Evolutionary conservation across 257 asterid species (phyloP).

Genomic region (Plantago elongata): DNA sequence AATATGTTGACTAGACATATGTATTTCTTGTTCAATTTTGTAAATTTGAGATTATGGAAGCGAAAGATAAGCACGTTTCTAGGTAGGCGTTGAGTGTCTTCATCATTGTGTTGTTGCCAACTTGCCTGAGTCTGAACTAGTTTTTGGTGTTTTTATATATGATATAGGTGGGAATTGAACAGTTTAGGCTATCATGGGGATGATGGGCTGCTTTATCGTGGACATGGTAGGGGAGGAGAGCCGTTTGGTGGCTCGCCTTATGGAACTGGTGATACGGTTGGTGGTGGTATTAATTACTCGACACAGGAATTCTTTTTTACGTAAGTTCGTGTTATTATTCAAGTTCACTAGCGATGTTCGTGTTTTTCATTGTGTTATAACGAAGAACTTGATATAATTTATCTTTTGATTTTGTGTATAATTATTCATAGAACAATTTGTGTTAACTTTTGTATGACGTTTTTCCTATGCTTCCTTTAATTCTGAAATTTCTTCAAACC

Average conservation of each 20-base stretch:
- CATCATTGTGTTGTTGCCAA: constrained; percentile 1
- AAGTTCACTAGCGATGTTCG: neutral
- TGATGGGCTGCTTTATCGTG: constrained; percentile 86
- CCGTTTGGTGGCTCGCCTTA: constrained; percentile 83
- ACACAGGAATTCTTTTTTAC: constrained; percentile 86
- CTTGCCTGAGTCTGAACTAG: constrained; percentile 15
- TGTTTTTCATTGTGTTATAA: neutral
- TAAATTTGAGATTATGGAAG: too few species aligned
- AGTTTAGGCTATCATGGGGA: constrained; percentile 94
- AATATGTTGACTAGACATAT: too few species aligned
- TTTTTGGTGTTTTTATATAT: constrained; percentile 17
- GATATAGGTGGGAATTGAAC: constrained; percentile 82
- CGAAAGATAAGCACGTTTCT: too few species aligned
- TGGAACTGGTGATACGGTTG: constrained; percentile 84
- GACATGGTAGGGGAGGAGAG: constrained; percentile 93
- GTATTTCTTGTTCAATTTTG: too few species aligned
- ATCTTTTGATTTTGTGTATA: neutral
- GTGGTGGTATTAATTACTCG: constrained; percentile 90
- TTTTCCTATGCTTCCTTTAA: neutral
- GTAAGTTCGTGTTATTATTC: constrained; percentile 40
- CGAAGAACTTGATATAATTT: neutral
- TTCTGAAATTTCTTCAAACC: constrained; percentile 19
- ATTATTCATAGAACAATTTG: neutral
- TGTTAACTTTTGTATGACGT: constrained; percentile 5
- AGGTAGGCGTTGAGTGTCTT: too few species aligned